Evolutionary conservation across 768 basidiomycete genomes (phyloP).

Genomic region (Clavaria fumosa): DNA sequence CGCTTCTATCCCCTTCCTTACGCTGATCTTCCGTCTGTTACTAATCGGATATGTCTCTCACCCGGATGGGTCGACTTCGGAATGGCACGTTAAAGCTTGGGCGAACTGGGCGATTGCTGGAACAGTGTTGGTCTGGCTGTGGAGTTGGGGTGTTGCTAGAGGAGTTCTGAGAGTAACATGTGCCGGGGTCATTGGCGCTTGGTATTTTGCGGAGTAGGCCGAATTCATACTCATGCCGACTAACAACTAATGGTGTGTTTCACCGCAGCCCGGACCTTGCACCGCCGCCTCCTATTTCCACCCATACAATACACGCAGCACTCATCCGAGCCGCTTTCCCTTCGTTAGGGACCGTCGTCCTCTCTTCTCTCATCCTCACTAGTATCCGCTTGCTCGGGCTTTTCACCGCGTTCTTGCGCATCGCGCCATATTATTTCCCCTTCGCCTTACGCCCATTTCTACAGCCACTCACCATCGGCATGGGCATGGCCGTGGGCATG

Average conservation of each 20-base stretch:
- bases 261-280: conserved; percentile 19
- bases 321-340: conserved; percentile 67
- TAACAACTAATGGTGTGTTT: conserved; percentile 2
- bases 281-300: conserved; percentile 38
- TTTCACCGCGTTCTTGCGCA: conserved; percentile 33
- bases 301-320: conserved; percentile 63
- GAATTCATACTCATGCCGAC: conserved; percentile 2
- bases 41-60: conserved; percentile 40
- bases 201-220: conserved; percentile 64
- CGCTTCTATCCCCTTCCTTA: conserved; percentile 63
- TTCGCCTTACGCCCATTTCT: conserved; percentile 16
- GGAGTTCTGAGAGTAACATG: conserved; percentile 63
- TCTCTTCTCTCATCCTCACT: conserved; percentile 67
- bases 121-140: conserved; percentile 46
- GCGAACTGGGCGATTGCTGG: conserved; percentile 32
- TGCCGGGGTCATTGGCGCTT: conserved; percentile 76
- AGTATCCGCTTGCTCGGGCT: conserved; percentile 44
- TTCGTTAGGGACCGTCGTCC: conserved; percentile 64
- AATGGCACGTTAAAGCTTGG: conserved; percentile 28
- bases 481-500: conserved; percentile 36
- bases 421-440: conserved; percentile 39
- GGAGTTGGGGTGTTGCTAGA: conserved; percentile 70
- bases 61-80: conserved; percentile 15
- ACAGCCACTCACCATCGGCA: conserved; percentile 13
- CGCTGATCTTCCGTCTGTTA: conserved; percentile 62